A percentile compares a stretch with the other conserved stretches of the same genome.
These are phyloP conservation scores for Penicillium sp. DNA, from an alignment of 2,329 filamentous ascomycete species.

Conservation along the genomic window DNA sequence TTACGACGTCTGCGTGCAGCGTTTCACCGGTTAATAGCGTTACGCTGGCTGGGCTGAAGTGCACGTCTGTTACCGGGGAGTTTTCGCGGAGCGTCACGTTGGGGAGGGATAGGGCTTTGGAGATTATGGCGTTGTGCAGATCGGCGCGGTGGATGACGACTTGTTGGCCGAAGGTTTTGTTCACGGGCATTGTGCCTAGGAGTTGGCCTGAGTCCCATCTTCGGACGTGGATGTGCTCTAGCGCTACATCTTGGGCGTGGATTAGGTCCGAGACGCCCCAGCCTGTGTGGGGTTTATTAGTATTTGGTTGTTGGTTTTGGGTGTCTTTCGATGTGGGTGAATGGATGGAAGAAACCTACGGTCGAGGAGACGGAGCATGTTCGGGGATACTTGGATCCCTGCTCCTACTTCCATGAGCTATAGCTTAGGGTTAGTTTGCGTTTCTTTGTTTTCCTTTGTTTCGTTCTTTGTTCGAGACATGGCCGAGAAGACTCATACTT, in stretches of 20 bases:
- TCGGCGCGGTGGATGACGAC: constrained; percentile 38
- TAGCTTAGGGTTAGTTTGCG: background rate
- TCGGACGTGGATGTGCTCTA: constrained; percentile 37
- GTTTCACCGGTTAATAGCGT: constrained; percentile 26
- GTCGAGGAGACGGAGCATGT: constrained; percentile 72
- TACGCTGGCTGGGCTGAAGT: constrained; percentile 30
- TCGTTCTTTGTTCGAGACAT: no score
- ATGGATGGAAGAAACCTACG: constrained; percentile 32
- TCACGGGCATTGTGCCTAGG: constrained; percentile 34
- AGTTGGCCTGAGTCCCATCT: constrained; percentile 36
- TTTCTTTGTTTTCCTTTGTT: no score
- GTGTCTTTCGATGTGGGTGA: no score
- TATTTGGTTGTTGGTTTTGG: no score
- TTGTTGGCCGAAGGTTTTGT: constrained; percentile 36
- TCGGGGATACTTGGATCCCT: constrained; percentile 77
- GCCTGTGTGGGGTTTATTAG: constrained; percentile 19
- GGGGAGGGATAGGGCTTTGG: constrained; percentile 27
- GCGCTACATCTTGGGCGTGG: constrained; percentile 32
- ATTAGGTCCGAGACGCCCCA: constrained; percentile 36
- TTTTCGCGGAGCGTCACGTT: constrained; percentile 33
- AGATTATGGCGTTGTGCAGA: constrained; percentile 34
- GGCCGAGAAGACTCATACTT: constrained; percentile 21
- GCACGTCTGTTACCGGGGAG: constrained; percentile 28
- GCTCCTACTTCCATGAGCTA: constrained; percentile 60
- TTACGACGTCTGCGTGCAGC: constrained; percentile 46